These are phyloP conservation scores for Phialophora macrospora DNA, from an alignment of 2,329 filamentous ascomycete genomes.

Conservation along the genomic window DNA sequence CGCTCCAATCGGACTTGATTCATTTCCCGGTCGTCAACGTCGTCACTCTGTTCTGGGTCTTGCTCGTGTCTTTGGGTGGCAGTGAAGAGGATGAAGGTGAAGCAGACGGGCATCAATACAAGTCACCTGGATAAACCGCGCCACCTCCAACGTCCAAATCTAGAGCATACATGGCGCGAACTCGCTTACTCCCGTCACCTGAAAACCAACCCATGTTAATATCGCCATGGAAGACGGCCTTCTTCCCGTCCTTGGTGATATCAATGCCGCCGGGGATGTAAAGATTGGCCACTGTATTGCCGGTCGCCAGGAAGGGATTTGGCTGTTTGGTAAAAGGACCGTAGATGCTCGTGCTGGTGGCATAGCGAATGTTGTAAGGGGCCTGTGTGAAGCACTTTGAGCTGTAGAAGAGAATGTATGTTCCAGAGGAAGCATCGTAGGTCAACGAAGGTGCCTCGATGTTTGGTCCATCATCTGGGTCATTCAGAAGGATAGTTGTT, in stretches of 20 bases:
- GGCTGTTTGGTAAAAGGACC: conserved; percentile 58
- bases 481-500: conserved; percentile 64
- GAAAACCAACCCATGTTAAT: conserved; percentile 31
- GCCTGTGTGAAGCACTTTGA: conserved; percentile 57
- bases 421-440: conserved; percentile 43
- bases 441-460: conserved; percentile 66
- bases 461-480: conserved; percentile 65
- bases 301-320: conserved; percentile 25
- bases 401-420: conserved; percentile 64
- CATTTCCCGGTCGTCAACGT: not conserved
- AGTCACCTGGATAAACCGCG: not conserved
- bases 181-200: conserved; percentile 22
- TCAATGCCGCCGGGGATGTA: conserved; percentile 36
- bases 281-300: conserved; percentile 36
- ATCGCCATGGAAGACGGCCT: conserved; percentile 31
- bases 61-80: not conserved
- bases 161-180: conserved; percentile 30
- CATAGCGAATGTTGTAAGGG: conserved; percentile 60
- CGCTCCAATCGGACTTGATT: not conserved
- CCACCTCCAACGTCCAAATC: conserved; percentile 5
- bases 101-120: not conserved
- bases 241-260: conserved; percentile 35
- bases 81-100: not conserved
- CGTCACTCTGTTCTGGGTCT: not conserved
- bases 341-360: conserved; percentile 51